These are phyloP conservation scores for Tulasnella sp. DNA, from an alignment of 768 basidiomycete species.

Conservation along the genomic window DNA sequence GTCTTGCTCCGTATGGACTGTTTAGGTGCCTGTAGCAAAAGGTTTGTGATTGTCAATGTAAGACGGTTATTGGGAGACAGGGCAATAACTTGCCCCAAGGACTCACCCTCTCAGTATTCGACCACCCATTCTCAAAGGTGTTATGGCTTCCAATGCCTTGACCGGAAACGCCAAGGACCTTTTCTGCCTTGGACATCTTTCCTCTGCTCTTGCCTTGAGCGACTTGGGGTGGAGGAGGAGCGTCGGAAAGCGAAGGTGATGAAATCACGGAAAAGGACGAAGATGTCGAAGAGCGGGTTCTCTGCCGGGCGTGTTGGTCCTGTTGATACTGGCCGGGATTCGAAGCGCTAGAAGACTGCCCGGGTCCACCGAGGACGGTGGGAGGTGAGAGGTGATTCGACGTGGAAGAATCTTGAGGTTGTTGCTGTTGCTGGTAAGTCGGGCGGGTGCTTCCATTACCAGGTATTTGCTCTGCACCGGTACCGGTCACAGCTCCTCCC, in stretches of 20 bases:
- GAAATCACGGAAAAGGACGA: constrained; percentile 31
- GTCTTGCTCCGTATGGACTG: constrained; percentile 63
- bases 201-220: background rate
- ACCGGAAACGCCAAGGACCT: constrained; percentile 25
- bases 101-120: background rate
- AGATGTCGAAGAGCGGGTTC: constrained; percentile 30
- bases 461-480: background rate
- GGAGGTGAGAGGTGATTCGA: constrained; percentile 3
- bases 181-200: constrained; percentile 24
- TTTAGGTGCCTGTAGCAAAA: constrained; percentile 11
- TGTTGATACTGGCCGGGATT: constrained; percentile 1
- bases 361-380: no score
- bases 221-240: background rate
- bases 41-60: constrained; percentile 38
- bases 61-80: background rate
- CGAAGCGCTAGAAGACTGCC: background rate
- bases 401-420: constrained; percentile 22
- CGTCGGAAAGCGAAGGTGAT: background rate
- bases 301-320: background rate
- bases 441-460: background rate
- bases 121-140: background rate
- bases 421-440: constrained; percentile 9
- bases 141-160: constrained; percentile 11
- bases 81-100: constrained; percentile 2
- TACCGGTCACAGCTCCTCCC: constrained; percentile 44